A percentile compares a stretch with the other conserved stretches of the same genome.
Evolutionary conservation across 2,329 filamentous ascomycete species (phyloP).

Genomic region (Huntiella decipiens): DNA sequence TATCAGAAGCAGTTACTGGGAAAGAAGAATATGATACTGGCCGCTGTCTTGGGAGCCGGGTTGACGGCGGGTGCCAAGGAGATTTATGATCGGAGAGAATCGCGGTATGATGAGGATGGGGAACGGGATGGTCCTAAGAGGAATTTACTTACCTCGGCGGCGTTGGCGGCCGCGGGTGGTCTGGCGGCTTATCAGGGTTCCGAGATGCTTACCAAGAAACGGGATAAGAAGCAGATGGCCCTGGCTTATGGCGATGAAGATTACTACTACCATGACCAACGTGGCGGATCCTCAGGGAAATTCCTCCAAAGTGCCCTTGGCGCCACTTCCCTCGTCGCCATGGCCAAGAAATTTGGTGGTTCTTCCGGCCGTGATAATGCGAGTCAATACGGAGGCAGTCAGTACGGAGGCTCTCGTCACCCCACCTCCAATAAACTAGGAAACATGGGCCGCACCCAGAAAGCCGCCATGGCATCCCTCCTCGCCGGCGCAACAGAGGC

Average conservation of each 20-base stretch:
- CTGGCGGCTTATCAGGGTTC: slow-evolving; percentile 45
- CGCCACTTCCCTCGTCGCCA: slow-evolving; percentile 41
- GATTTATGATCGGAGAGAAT: slow-evolving; percentile 43
- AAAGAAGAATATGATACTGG: slow-evolving; percentile 47
- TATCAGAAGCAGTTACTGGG: slow-evolving; percentile 30
- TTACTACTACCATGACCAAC: slow-evolving; percentile 33
- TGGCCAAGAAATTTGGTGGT: slow-evolving; percentile 39
- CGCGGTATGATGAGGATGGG: slow-evolving; percentile 28
- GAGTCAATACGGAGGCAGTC: slow-evolving; percentile 17
- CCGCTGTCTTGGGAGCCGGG: slow-evolving; percentile 44
- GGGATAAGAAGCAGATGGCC: slow-evolving; percentile 35
- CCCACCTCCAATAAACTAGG: slow-evolving; percentile 27
- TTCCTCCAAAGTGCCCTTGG: slow-evolving; percentile 44
- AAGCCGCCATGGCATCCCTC: slow-evolving; percentile 79
- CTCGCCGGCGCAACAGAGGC: slow-evolving; percentile 83
- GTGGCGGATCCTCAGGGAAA: slow-evolving; percentile 39
- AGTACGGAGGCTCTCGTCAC: background rate
- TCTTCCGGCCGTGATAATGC: slow-evolving; percentile 13
- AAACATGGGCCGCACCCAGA: slow-evolving; percentile 27
- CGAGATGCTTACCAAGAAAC: slow-evolving; percentile 42
- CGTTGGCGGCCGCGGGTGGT: slow-evolving; percentile 43
- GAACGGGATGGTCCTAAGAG: slow-evolving; percentile 24
- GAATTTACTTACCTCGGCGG: slow-evolving; percentile 39
- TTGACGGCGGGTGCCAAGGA: slow-evolving; percentile 48
- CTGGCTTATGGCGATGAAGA: slow-evolving; percentile 36